These are phyloP conservation scores for Eimeria nieschulzi DNA, from an alignment of 169 alveolate genomes.

Conservation along the genomic window DNA sequence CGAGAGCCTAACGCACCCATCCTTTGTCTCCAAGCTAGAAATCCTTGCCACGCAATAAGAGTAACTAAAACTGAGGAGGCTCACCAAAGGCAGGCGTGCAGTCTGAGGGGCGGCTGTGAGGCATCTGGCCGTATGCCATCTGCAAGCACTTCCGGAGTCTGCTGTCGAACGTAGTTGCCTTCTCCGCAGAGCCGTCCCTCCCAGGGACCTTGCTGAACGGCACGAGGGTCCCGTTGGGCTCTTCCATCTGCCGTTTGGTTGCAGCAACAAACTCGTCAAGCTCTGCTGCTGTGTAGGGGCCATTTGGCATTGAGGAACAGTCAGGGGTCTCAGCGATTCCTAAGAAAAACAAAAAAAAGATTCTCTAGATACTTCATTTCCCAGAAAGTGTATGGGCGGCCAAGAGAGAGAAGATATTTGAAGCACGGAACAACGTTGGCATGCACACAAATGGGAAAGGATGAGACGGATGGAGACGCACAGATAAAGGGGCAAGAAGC, in stretches of 20 bases:
- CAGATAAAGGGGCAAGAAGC: background rate
- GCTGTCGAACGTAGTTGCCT: background rate
- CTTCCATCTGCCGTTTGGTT: background rate
- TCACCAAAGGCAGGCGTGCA: background rate
- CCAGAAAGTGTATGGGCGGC: too few relatives aligned
- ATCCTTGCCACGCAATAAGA: too few relatives aligned
- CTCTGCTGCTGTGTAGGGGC: conserved; percentile 24
- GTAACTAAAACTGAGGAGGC: background rate
- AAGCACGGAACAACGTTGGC: too few relatives aligned
- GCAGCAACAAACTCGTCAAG: conserved; percentile 20
- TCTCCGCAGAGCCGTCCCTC: background rate
- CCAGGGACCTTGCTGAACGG: background rate
- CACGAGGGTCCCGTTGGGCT: background rate
- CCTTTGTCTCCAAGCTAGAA: background rate
- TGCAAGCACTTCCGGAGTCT: conserved; percentile 10
- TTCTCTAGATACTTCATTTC: too few relatives aligned
- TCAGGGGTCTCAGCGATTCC: background rate
- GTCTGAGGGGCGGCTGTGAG: background rate
- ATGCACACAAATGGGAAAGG: too few relatives aligned
- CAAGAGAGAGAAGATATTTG: too few relatives aligned
- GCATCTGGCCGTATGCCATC: background rate
- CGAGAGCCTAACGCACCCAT: background rate
- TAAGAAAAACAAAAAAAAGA: too few relatives aligned
- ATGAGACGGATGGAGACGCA: too few relatives aligned
- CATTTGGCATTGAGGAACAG: background rate